Base-by-base conservation (phyloP, 73 alveolate genomes). In the Durusdinium trenchii region DNA sequence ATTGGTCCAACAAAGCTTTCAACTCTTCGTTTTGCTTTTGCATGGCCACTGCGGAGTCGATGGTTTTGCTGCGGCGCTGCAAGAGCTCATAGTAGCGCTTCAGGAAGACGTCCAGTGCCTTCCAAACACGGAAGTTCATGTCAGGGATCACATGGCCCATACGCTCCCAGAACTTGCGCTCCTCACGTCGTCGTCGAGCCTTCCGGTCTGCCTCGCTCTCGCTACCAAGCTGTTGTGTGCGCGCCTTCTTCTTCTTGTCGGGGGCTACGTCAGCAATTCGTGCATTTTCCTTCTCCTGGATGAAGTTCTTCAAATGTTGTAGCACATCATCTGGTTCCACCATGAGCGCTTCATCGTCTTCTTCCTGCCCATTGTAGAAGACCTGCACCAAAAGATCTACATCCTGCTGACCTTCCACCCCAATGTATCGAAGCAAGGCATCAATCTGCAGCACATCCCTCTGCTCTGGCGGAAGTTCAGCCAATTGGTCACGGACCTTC, bases 111-210 rank as follows among this genome's bases (percentile, higher is more conserved):
- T 94, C 99, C 52, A 99, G 57, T 3, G 98, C 98, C 47, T 91
- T 76, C 99, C 99, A 99, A 48, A 99, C 99, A 2, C 99, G 99
- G 76, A 85, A 82, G 94, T 99, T 99, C 86, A 98, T 94, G 83
- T 99, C 99, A 42, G 99, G 94, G 78, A 99, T 99, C 75, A 99
- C 99, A 16, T 99, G 99, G 85, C 99, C 99, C 99, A 99, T 99
- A 90, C 99, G 99, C 99, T 99, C 99, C 99, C 99, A 99, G 99
- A 99, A 99, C 84, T 98, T 99, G 48, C 99, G 64, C 91, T 99
- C 99, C 85, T 99, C 99, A n/a, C 99, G 99, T 81, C 99, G 52
- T 12, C 99, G 82, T 9, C 99, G 99, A 6, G 99, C 99, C 67
- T 94, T 94, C n/a, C 99, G 99, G 35, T 94, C 99, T 30, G 99